Conservation (phyloP, 495 filamentous ascomycete genomes). For the Hypoxylon fragiforme region DNA sequence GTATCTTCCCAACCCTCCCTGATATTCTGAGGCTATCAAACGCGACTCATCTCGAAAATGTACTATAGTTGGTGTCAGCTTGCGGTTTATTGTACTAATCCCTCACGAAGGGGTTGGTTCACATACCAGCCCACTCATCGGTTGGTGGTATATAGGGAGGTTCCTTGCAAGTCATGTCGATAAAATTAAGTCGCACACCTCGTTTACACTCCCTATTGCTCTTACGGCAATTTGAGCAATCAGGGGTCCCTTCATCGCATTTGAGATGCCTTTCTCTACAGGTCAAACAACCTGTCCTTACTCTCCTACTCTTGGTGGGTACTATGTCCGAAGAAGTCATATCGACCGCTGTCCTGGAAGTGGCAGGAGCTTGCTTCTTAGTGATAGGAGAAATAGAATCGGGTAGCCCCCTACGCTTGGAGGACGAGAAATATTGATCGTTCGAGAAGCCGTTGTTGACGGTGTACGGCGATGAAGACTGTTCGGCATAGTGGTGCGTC, state of each 20-base stretch:
- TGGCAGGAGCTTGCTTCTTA: constrained; percentile 18
- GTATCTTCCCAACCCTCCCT: constrained; percentile 79
- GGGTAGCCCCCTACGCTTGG: constrained; percentile 34
- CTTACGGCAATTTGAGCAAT: constrained; percentile 86
- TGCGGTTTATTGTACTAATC: not conserved
- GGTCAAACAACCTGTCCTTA: constrained; percentile 77
- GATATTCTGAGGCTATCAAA: constrained; percentile 88
- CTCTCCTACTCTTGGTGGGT: constrained; percentile 64
- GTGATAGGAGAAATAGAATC: not conserved
- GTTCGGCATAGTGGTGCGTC: constrained; percentile 36
- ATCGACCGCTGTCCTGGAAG: constrained; percentile 33
- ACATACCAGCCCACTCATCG: constrained; percentile 66
- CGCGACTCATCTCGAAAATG: constrained; percentile 87
- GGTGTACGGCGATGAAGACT: constrained; percentile 40
- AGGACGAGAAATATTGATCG: constrained; percentile 28
- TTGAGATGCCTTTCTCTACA: constrained; percentile 71
- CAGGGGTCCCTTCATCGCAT: constrained; percentile 77
- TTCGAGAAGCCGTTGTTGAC: constrained; percentile 36
- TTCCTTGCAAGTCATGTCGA: constrained; percentile 74
- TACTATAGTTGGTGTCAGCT: constrained; percentile 46
- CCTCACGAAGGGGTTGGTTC: not conserved
- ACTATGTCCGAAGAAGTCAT: constrained; percentile 36
- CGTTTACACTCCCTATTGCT: constrained; percentile 83
- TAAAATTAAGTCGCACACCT: constrained; percentile 89
- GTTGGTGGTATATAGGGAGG: constrained; percentile 68